Conservation (phyloP, 345 rosid genomes). For the Sisymbrium irio region DNA sequence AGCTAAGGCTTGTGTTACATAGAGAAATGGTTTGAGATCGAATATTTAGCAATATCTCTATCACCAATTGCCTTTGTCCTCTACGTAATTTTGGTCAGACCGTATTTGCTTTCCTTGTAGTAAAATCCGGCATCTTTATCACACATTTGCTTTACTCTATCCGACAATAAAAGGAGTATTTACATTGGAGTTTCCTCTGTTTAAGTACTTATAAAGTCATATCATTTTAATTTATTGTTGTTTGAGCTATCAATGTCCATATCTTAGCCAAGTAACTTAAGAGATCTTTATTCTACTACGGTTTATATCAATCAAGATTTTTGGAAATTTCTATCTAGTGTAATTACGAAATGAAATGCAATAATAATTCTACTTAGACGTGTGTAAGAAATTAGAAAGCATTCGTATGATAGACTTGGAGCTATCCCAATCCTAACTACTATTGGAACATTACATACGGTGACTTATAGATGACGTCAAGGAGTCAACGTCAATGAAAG, state of each 20-base stretch:
- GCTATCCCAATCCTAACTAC: not conserved
- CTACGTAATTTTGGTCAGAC: not conserved
- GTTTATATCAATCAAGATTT: too few relatives aligned
- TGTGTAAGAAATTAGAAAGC: not conserved
- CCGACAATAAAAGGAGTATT: too few relatives aligned
- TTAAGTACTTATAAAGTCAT: too few relatives aligned
- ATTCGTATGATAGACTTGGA: not conserved
- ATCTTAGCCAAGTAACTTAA: too few relatives aligned
- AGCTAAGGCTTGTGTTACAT: not conserved
- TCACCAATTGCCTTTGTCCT: not conserved
- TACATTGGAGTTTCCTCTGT: too few relatives aligned
- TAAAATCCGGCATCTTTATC: not conserved
- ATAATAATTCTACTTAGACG: not conserved
- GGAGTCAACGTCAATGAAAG: constrained; percentile 17
- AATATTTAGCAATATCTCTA: not conserved
- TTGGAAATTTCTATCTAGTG: too few relatives aligned
- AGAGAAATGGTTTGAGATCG: not conserved
- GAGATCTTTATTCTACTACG: too few relatives aligned
- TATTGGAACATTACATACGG: not conserved
- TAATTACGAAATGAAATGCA: not conserved
- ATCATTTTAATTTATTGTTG: too few relatives aligned
- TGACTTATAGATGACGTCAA: not conserved
- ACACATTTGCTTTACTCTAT: not conserved
- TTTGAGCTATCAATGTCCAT: too few relatives aligned
- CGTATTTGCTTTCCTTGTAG: not conserved